Evolutionary conservation across 495 filamentous ascomycete species (phyloP).

Genomic region (Viridothelium virens): DNA sequence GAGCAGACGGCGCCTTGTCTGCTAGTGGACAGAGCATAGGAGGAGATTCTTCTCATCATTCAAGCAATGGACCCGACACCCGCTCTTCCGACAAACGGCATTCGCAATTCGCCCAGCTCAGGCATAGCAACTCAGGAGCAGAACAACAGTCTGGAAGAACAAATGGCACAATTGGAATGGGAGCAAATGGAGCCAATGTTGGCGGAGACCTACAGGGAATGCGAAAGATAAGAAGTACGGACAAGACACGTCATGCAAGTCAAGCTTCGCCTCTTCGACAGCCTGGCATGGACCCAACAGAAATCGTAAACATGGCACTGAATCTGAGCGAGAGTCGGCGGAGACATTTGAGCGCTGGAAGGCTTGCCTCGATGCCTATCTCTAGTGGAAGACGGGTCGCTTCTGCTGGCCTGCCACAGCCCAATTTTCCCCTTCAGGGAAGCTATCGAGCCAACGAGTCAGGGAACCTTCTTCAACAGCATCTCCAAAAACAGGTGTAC

Average conservation of each 20-base stretch:
- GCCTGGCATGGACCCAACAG: conserved; percentile 54
- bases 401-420: conserved; percentile 45
- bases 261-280: conserved; percentile 1
- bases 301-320: conserved; percentile 85
- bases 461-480: conserved; percentile 53
- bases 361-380: conserved; percentile 21
- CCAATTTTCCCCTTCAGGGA: conserved; percentile 12
- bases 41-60: neutral
- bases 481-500: conserved; percentile 57
- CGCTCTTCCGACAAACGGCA: neutral
- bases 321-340: conserved; percentile 78
- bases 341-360: conserved; percentile 40
- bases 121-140: neutral
- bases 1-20: neutral
- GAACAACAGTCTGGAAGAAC: neutral
- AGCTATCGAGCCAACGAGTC: conserved; percentile 23
- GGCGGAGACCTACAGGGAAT: neutral
- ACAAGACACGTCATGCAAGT: neutral
- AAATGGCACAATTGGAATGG: neutral
- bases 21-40: neutral
- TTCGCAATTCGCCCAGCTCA: neutral
- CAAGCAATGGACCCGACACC: neutral
- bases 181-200: neutral
- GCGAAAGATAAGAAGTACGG: conserved; percentile 7
- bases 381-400: conserved; percentile 47